These are phyloP conservation scores for Trypanosoma congolense DNA, from an alignment of 208 protist species.

Conservation along the genomic window DNA sequence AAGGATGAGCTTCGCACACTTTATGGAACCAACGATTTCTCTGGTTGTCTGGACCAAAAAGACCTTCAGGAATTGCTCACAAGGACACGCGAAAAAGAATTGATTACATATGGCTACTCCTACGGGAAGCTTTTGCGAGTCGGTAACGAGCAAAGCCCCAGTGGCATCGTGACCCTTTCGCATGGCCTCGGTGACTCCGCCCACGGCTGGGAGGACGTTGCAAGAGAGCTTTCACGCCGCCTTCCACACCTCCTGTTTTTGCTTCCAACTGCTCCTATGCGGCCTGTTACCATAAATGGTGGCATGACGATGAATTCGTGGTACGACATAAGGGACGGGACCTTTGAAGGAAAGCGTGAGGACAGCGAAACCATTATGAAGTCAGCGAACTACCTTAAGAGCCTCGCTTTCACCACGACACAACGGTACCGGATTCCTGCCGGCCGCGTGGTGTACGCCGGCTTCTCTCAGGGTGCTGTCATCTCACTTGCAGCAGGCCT, in stretches of 20 bases:
- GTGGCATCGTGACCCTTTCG: slow-evolving; percentile 80
- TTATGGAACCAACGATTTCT: slow-evolving; percentile 62
- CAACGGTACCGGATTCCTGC: slow-evolving; percentile 53
- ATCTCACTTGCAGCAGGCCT: slow-evolving; percentile 71
- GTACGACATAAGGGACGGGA: slow-evolving; percentile 88
- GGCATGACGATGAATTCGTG: slow-evolving; percentile 86
- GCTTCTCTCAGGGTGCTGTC: slow-evolving; percentile 90
- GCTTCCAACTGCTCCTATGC: slow-evolving; percentile 79
- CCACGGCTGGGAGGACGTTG: slow-evolving; percentile 83
- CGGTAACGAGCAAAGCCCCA: slow-evolving; percentile 63
- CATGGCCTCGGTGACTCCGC: slow-evolving; percentile 90
- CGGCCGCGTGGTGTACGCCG: slow-evolving; percentile 81
- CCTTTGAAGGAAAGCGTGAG: slow-evolving; percentile 24
- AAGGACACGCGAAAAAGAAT: slow-evolving; percentile 29
- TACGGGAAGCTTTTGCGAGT: slow-evolving; percentile 71
- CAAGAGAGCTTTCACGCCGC: slow-evolving; percentile 41
- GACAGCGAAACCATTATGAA: slow-evolving; percentile 39
- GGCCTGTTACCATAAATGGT: slow-evolving; percentile 85
- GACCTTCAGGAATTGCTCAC: slow-evolving; percentile 66
- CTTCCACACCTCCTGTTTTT: slow-evolving; percentile 88
- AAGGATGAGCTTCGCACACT: slow-evolving; percentile 60
- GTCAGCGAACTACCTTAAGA: slow-evolving; percentile 71
- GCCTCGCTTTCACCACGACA: slow-evolving; percentile 44
- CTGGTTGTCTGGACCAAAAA: slow-evolving; percentile 58
- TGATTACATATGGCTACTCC: slow-evolving; percentile 47